Base-by-base conservation (phyloP, 78 protist genomes). In the Diacronema lutheri region DNA sequence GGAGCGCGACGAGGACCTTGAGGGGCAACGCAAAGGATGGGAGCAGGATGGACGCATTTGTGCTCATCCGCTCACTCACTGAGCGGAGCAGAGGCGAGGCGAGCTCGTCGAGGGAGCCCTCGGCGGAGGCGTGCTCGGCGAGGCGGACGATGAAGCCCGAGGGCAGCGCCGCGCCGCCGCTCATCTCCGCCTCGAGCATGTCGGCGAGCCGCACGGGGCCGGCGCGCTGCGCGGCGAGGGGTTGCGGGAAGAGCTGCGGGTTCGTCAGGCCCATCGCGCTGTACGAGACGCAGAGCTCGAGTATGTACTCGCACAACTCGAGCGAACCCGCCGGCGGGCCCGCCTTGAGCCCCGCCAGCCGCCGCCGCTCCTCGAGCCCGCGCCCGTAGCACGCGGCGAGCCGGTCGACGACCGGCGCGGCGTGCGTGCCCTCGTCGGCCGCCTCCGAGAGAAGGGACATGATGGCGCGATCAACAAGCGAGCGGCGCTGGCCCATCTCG, bases 271-370 rank as follows among this genome's bases (percentile, higher is more conserved):
- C 79, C 35, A 71, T 41, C 38, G 79, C n/a, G 35, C 58, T 14
- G 79, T 71, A 71, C 79, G 79, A 71, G 79, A 71, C 79, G 57
- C 79, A 71, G 19, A 71, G 58, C 25, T 41, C 79, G 37, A 10
- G 7, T 20, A 41, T 31, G 57, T 71, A 71, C 14, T 13, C 35
- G 79, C 4, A 10, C 29, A 71, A 0, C 55, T 37, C 79, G 25
- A 0, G 16, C 79, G 38, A 4, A 25, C 79, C 10, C 25, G 58
- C 58, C 33, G 5, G 79, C 29, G 58, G 35, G 46, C 21, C 50
- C 50, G 50, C 50, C 16, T 44, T 44, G n/a, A n/a, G n/a, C n/a
- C n/a, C n/a, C 50, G 50, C 50, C 50, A 9, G 50, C 50, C 50
- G 50, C 16, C 50, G 50, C 16, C 50, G 50, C 50, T 3, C 7